phyloP scores from a whole-genome alignment of 768 basidiomycete genomes.

The Lactarius sp. region DNA sequence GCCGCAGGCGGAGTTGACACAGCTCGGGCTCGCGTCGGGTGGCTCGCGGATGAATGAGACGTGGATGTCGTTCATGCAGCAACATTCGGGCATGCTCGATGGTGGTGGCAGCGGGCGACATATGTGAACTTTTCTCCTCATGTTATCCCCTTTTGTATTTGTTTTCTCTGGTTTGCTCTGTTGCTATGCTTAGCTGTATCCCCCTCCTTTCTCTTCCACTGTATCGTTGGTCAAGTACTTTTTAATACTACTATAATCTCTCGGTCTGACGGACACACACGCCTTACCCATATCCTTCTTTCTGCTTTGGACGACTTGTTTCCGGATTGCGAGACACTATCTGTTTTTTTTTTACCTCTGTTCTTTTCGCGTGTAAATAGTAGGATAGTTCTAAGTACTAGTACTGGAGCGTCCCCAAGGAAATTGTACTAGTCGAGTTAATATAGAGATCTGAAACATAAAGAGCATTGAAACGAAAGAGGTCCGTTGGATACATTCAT shows the following conservation, averaged over 20 bases:
- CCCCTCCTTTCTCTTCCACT: background rate
- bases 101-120: constrained; percentile 2
- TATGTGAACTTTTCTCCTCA: background rate
- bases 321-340: background rate
- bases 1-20: constrained; percentile 44
- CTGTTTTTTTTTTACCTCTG: background rate
- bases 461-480: background rate
- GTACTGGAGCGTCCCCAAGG: background rate
- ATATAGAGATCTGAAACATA: background rate
- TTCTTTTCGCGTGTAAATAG: background rate
- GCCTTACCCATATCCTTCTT: background rate
- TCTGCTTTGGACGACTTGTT: background rate
- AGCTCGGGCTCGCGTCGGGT: constrained; percentile 54
- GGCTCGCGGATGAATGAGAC: constrained; percentile 48
- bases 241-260: too few relatives aligned
- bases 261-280: background rate
- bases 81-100: constrained; percentile 47
- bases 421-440: constrained; percentile 6
- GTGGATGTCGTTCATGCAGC: constrained; percentile 60
- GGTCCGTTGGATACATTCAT: constrained; percentile 1
- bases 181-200: background rate
- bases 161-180: background rate
- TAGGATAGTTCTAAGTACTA: background rate
- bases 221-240: background rate
- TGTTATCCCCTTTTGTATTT: background rate